Evolutionary conservation across 331 rosid genomes (phyloP), one percentile per base, ranked within the genome.

Genomic region (Acacia concinna): DNA sequence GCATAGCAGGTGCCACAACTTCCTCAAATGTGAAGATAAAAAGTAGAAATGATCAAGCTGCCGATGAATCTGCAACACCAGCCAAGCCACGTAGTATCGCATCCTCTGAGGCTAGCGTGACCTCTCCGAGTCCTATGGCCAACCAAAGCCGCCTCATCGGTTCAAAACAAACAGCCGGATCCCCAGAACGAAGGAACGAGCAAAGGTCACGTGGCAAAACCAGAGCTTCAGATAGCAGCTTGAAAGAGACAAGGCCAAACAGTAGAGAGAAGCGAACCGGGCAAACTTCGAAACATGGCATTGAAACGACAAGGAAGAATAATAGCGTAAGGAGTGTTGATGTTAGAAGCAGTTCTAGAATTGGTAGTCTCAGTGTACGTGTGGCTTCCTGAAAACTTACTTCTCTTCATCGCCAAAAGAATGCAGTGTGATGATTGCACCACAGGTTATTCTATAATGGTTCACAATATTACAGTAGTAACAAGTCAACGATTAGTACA

Each of bases 351-450:
- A 79, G 81, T 76, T 82, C 87, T 57, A 74, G 76, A 84, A 82
- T 72, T 82, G 81, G 88, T 73, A 83, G 74, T 78, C 80, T 90
- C 31, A 73, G 80, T 18, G 91, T 88, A 70, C 84, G 68, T 67
- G 91, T 85, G 81, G 83, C 90, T 69, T 86, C 87, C 65, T 88
- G 85, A 86, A 82, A 37, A 68, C n/a, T 54, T 25, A 40, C 43
- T 37, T 47, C 27, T 23, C 57, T 47, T 80, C 74, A 69, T 18
- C 28, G 43, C 15, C 23, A 43, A 44, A 47, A 79, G 56, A 79
- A 38, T 40, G 43, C 41, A 43, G 46, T 9, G 38, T 60, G 30
- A 35, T 18, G 30, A 38, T 64, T 34, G 69, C 59, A 46, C 71
- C 59, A 59, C 31, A 63, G n/a, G 41, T 5, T 17, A 20, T 54